A percentile compares a stretch with the other conserved stretches of the same genome.
Evolutionary conservation across 306 rosid species (phyloP).

Genomic region (Cicer arietinum): DNA sequence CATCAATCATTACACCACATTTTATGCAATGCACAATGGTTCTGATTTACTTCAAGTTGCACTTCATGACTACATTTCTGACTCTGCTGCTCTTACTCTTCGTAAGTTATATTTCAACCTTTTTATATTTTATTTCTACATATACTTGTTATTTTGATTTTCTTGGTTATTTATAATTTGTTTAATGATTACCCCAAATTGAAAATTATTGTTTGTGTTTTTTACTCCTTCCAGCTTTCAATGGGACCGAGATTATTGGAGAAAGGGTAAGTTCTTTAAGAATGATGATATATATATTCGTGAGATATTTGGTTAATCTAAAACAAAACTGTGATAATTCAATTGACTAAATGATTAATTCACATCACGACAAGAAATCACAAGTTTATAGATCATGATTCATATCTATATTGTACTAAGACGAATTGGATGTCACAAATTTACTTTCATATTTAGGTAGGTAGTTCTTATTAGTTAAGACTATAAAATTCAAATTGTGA

Average conservation of each 20-base stretch:
- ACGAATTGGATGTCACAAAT: background rate
- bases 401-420: background rate
- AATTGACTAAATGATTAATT: too few relatives aligned
- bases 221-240: slow-evolving; percentile 64
- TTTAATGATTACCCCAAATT: background rate
- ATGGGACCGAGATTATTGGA: slow-evolving; percentile 58
- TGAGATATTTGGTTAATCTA: too few relatives aligned
- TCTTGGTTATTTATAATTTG: background rate
- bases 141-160: background rate
- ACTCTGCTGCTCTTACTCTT: slow-evolving; percentile 60
- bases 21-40: slow-evolving; percentile 55
- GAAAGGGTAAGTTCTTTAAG: slow-evolving; percentile 56
- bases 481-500: slow-evolving; percentile 19
- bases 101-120: slow-evolving; percentile 55
- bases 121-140: background rate
- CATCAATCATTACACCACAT: slow-evolving; percentile 84
- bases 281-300: background rate
- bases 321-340: too few relatives aligned
- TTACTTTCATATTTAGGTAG: background rate
- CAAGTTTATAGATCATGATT: too few relatives aligned
- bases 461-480: background rate
- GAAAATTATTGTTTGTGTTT: background rate
- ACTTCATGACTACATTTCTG: slow-evolving; percentile 56
- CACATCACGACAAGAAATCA: too few relatives aligned
- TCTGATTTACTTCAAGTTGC: background rate